A percentile compares a stretch with the other conserved stretches of the same genome.
phyloP scores from a whole-genome alignment of 2,329 filamentous ascomycete species.

The Fusarium sororula region DNA sequence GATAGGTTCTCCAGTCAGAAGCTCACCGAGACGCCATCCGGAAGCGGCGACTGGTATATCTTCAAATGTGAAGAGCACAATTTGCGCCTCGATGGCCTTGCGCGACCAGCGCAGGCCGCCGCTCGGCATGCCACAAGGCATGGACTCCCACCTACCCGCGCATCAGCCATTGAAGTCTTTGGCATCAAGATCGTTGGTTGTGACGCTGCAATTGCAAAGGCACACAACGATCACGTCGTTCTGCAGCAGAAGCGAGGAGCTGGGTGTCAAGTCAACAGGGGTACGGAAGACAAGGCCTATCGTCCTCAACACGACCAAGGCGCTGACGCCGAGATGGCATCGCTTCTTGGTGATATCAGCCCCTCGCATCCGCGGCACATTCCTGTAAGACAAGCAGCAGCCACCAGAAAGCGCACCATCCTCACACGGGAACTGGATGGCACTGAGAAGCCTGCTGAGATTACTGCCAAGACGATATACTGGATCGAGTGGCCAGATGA shows the following conservation, averaged over 20 bases:
- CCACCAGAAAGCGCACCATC: background rate
- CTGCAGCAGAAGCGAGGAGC: accelerated
- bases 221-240: background rate
- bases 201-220: background rate
- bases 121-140: background rate
- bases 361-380: background rate
- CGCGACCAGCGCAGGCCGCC: background rate
- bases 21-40: background rate
- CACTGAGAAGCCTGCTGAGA: background rate
- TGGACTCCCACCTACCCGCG: background rate
- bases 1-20: background rate
- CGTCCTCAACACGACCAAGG: too few relatives aligned
- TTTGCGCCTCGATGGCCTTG: background rate
- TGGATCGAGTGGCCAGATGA: background rate
- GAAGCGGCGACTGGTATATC: background rate
- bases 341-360: background rate
- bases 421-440: background rate
- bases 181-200: background rate
- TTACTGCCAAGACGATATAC: background rate
- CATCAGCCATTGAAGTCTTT: background rate
- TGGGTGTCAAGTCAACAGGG: accelerated
- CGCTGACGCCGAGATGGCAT: background rate
- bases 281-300: accelerated
- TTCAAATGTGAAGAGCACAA: background rate
- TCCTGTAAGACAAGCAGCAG: background rate